Evolutionary conservation across 2,329 filamentous ascomycete species (phyloP), one percentile per base, ranked within the genome.

Genomic region (Stachybotrys elegans): DNA sequence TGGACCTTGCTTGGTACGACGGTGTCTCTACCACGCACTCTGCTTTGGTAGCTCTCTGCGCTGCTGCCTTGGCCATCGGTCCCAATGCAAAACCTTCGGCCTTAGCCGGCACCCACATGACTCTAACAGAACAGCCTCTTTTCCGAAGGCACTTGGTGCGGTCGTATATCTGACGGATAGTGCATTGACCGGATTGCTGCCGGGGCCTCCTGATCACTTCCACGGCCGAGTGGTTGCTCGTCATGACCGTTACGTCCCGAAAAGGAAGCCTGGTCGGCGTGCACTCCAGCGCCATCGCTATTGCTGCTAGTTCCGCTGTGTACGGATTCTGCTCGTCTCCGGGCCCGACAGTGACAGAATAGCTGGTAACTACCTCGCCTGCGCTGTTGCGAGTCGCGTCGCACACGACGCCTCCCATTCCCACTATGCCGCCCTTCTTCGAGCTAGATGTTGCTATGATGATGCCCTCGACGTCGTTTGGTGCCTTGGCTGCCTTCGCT

Each of bases 291-390:
- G 47, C 47, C 27, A 39, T 44, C n/a, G 43, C 39, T 9, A 50
- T 44, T 12, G 48, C 43, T 16, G 16, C 46, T 9, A 50, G 46
- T 41, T 48, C 47, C 31, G 48, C 50, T 11, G 34, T 48, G 42
- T 50, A 52, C 7, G 36, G 42, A 39, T 49, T 52, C 43, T 50
- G 48, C 19, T 54, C 44, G 23, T 45, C 39, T 43, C 39, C 41
- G 5, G 38, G 22, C 13, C 44, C 46, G 11, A 50, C 17, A 6
- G 45, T 46, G 34, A 41, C 32, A 5, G 45, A 51, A 38, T 48
- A 51, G 29, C 25, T 44, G 22, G 44, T 46, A 23, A 41, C 29
- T 16, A 29, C 36, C 17, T 43, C 40, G 35, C 36, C 40, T 35
- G 21, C 23, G 27, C 31, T n/a, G n/a, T n/a, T n/a, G n/a, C n/a